Evolutionary conservation across 495 filamentous ascomycete genomes (phyloP), one percentile per base, ranked within the genome.

Genomic region (Hypoxylon crocopeplum): DNA sequence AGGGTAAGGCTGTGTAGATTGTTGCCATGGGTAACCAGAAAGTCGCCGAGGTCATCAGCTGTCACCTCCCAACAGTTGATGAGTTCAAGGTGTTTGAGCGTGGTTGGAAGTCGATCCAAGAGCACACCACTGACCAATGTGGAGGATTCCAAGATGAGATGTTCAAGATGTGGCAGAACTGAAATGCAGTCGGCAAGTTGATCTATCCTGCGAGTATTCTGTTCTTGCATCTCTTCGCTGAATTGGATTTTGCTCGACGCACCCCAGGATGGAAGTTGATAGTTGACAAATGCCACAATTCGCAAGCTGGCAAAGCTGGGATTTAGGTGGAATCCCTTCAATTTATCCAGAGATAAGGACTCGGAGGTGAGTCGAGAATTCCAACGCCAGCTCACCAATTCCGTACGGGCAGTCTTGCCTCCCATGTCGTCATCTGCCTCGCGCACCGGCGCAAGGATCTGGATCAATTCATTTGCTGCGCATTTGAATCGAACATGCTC

Each of bases 301-400:
- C 74, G 75, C 7, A 96, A 64, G 8, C 69, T 69, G 29, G 76
- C 69, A 59, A 96, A 95, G 0, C 81, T 63, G 4, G 78, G 71
- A n/a, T 72, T 74, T n/a, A 68, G 40, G 61, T 96, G 90, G 12
- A 92, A 81, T 8, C 25, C 30, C 10, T 45, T 48, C 19, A 79
- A 48, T 5, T 77, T 70, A 0, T 74, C 69, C 8, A 88, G 66
- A 32, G 82, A 67, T 22, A 75, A 59, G n/a, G 68, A 68, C 1
- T 77, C 72, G 7, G 82, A 77, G 56, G 82, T 78, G 38, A 89
- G 77, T n/a, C 85, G 81, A 27, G 82, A 72, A 61, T 89, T 93
- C 91, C 92, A 96, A 25, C 84, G 85, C 88, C 89, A 97, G 47
- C 79, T 84, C 24, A 74, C 77, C 22, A 96, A 81, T 29, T 67